phyloP scores from a whole-genome alignment of 352 stramenopile genomes.

The Peronospora farinosa region DNA sequence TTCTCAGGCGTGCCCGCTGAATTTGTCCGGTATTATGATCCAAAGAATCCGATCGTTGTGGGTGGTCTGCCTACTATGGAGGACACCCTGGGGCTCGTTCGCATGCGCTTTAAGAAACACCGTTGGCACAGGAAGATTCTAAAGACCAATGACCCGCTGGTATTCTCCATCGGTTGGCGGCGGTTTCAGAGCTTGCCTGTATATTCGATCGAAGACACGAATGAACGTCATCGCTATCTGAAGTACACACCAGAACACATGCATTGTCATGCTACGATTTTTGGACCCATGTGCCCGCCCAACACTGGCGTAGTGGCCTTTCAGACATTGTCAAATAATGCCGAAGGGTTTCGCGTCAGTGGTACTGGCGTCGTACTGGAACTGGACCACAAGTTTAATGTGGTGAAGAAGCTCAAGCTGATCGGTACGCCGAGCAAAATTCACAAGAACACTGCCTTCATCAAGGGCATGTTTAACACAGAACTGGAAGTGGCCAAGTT shows the following conservation, averaged over 20 bases:
- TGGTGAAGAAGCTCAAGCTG: conserved; percentile 99
- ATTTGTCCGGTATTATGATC: conserved; percentile 94
- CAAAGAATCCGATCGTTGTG: conserved; percentile 84
- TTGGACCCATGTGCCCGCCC: conserved; percentile 91
- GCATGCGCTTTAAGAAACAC: conserved; percentile 98
- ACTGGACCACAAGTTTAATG: conserved; percentile 94
- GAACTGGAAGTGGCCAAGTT: conserved; percentile 96
- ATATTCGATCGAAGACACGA: conserved; percentile 98
- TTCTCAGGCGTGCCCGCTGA: conserved; percentile 91
- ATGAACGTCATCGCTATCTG: conserved; percentile 93
- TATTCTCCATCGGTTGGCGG: conserved; percentile 98
- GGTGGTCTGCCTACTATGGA: conserved; percentile 95
- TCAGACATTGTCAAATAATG: conserved; percentile 90
- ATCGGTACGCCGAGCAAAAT: conserved; percentile 98
- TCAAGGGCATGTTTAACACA: conserved; percentile 95
- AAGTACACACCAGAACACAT: conserved; percentile 99
- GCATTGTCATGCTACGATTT: conserved; percentile 98
- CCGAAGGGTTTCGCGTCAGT: conserved; percentile 94
- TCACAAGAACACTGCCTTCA: conserved; percentile 98
- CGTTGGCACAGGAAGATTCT: conserved; percentile 98
- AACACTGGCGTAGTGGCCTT: conserved; percentile 98
- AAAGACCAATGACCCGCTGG: conserved; percentile 96
- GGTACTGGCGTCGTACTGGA: conserved; percentile 96
- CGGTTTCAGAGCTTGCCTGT: conserved; percentile 97
- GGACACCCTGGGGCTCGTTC: conserved; percentile 89